phyloP scores from a whole-genome alignment of 1,139 yeast species.

The Hansenula sp. region DNA sequence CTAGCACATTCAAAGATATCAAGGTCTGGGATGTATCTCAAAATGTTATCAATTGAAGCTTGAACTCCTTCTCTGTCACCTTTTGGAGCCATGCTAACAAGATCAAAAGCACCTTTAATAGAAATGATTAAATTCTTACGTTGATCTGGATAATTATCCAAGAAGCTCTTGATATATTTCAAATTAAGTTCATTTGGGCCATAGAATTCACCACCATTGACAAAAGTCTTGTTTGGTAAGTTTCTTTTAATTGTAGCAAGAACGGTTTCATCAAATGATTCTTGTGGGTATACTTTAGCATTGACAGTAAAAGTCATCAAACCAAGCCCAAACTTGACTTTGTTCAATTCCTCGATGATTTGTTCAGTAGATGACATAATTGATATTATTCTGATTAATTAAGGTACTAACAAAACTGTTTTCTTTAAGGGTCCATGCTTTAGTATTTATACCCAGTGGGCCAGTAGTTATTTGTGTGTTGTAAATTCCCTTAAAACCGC shows the following conservation, averaged over 20 bases:
- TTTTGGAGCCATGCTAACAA: slow-evolving; percentile 35
- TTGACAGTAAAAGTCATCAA: slow-evolving; percentile 47
- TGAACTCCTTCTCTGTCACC: slow-evolving; percentile 45
- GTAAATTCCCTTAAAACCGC: no score
- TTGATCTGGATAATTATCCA: slow-evolving; percentile 49
- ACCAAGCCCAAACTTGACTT: slow-evolving; percentile 21
- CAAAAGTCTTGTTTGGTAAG: slow-evolving; percentile 42
- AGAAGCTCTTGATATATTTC: slow-evolving; percentile 51
- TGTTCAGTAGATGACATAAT: neutral
- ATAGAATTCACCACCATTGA: slow-evolving; percentile 80
- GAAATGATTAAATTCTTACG: slow-evolving; percentile 51
- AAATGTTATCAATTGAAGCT: slow-evolving; percentile 45
- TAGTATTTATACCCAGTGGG: no score
- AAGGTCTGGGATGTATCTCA: slow-evolving; percentile 40
- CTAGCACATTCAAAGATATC: slow-evolving; percentile 71
- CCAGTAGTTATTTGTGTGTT: no score
- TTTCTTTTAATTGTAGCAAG: slow-evolving; percentile 36
- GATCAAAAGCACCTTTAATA: slow-evolving; percentile 60
- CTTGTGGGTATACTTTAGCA: slow-evolving; percentile 37
- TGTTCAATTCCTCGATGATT: neutral
- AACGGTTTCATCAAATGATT: slow-evolving; percentile 37
- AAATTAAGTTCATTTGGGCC: slow-evolving; percentile 52
- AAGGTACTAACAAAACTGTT: no score
- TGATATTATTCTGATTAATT: no score
- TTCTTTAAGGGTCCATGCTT: no score